Base-by-base conservation (phyloP, 1,284 basidiomycete genomes). In the Leucocoprinus gongylophorus region DNA sequence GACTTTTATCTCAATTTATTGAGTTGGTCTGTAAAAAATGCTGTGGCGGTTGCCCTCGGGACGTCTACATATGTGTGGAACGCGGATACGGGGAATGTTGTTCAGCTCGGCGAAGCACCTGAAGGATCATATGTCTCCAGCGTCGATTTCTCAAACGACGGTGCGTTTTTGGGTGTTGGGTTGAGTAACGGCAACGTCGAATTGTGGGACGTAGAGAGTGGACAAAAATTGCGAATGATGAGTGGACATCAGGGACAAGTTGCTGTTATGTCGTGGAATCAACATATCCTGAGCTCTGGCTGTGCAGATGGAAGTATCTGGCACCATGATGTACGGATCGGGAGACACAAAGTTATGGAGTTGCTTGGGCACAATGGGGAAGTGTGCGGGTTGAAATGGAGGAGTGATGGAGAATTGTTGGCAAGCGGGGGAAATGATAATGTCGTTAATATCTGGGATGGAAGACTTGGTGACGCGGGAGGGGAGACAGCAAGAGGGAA, bases 1-100 rank as follows among this genome's bases (percentile, higher is more conserved):
- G 97, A 99, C 69, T 99, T 97, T 68, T 99, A 99, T 67, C 83
- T 97, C 61, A 99, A 99, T 66, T 75, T 99, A 32, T 70, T 98
- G 51, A 81, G 87, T 40, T 99, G 95, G 95, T 89, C 88, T 33
- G 77, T 77, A 29, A 80, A 81, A 54, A 98, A 99, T 68, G 73
- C 86, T 30, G 81, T 98, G 3, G 92, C 89, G 1, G 93, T 97
- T 53, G 94, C 89, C 0, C 79, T 97, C 3, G 88, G 83, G 28
- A 81, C 85, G 40, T 76, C 78, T 46, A 88, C 88, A 0, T 98
- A 95, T 67, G 81, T 95, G 49, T 99, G 95, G 97, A 88, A 85
- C 58, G 95, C 94, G 0, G 91, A 95, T 62, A 87, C 87, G 0
- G 95, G 95, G 2, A 70, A 79, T 5, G 95, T 98, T 8, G 74